phyloP scores from a whole-genome alignment of 805 yeast species.

The Suhomyces sp. region DNA sequence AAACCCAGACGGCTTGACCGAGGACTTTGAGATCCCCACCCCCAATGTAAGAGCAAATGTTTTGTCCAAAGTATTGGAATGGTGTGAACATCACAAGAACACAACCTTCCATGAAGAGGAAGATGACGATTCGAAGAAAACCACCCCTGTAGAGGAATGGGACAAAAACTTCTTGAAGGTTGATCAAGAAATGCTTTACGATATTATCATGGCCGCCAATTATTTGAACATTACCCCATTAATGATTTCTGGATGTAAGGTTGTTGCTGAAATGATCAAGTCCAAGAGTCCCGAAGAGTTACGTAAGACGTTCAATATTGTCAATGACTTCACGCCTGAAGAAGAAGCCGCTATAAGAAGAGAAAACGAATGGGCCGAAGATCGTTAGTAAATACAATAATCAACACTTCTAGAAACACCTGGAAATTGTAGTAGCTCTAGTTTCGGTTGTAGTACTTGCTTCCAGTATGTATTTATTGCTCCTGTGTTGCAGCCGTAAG shows the following conservation, averaged over 20 bases:
- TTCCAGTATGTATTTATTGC: too few relatives aligned
- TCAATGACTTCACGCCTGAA: slow-evolving; percentile 80
- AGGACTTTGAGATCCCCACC: slow-evolving; percentile 77
- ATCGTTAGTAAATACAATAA: slow-evolving; percentile 59
- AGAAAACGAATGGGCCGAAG: slow-evolving; percentile 91
- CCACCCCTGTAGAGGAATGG: slow-evolving; percentile 95
- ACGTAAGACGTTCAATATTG: slow-evolving; percentile 75
- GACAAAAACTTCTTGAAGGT: slow-evolving; percentile 91
- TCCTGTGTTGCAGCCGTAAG: neutral
- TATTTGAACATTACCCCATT: slow-evolving; percentile 72
- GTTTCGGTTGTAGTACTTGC: too few relatives aligned
- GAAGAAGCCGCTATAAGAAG: slow-evolving; percentile 85
- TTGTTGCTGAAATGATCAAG: slow-evolving; percentile 80
- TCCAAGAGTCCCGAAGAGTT: slow-evolving; percentile 79
- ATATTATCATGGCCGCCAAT: slow-evolving; percentile 77
- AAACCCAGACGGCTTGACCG: slow-evolving; percentile 57
- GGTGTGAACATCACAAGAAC: slow-evolving; percentile 94
- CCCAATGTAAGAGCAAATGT: slow-evolving; percentile 89
- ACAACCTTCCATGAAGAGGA: slow-evolving; percentile 69
- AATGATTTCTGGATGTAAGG: slow-evolving; percentile 75
- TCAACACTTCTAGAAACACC: too few relatives aligned
- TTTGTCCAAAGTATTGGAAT: slow-evolving; percentile 85
- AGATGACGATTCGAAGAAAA: slow-evolving; percentile 79
- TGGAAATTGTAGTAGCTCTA: too few relatives aligned
- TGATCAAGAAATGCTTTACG: slow-evolving; percentile 86